phyloP scores from a whole-genome alignment of 768 basidiomycete genomes.

The Crepidotus variabilis region DNA sequence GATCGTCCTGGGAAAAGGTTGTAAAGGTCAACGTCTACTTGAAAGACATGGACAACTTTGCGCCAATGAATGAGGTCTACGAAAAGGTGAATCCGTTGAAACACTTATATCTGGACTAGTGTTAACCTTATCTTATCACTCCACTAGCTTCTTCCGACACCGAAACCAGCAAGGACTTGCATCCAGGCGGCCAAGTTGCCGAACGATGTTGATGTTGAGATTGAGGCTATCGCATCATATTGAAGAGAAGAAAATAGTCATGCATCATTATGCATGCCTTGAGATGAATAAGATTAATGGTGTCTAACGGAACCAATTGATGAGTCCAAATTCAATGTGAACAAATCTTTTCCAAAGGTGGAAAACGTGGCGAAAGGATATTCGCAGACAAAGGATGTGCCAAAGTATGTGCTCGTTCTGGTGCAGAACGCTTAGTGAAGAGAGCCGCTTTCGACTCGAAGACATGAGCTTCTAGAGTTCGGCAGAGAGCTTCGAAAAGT shows the following conservation, averaged over 20 bases:
- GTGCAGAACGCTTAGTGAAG: not conserved
- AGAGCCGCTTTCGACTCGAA: slow-evolving; percentile 26
- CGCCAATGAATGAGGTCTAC: slow-evolving; percentile 54
- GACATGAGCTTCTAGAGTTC: slow-evolving; percentile 35
- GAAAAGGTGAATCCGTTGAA: slow-evolving; percentile 35
- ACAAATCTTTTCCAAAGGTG: not conserved
- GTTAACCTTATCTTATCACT: not conserved
- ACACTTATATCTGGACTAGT: not conserved
- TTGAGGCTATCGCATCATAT: slow-evolving; percentile 60
- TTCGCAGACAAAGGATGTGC: slow-evolving; percentile 1
- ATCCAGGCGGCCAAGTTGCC: slow-evolving; percentile 72
- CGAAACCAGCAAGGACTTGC: slow-evolving; percentile 72
- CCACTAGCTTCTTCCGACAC: slow-evolving; percentile 40
- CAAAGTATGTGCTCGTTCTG: slow-evolving; percentile 8
- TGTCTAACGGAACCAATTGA: not conserved
- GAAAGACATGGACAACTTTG: slow-evolving; percentile 57
- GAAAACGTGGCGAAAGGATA: not conserved
- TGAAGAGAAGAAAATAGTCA: slow-evolving; percentile 10
- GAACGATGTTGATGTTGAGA: slow-evolving; percentile 68
- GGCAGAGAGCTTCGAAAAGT: slow-evolving; percentile 46
- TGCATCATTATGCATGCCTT: not conserved
- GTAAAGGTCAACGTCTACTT: slow-evolving; percentile 56
- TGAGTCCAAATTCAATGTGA: not conserved
- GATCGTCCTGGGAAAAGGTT: slow-evolving; percentile 60
- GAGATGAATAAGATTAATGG: not conserved